Evolutionary conservation across 768 basidiomycete genomes (phyloP).

Genomic region (Xerocomellus amylosporus): DNA sequence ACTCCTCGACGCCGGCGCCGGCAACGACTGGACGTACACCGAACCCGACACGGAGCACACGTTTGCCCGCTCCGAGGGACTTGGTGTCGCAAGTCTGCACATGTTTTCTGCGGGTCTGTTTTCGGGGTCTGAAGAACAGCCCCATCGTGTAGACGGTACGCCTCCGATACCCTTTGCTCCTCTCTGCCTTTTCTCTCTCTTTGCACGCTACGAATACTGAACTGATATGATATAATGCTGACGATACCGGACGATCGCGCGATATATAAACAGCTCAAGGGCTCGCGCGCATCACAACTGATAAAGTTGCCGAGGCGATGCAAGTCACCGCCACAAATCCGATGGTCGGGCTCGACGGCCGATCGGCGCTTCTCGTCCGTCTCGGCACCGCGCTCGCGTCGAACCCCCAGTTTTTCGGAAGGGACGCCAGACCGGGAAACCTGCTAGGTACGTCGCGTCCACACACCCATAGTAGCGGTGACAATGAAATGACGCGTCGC

Average conservation of each 20-base stretch:
- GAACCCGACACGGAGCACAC: slow-evolving; percentile 53
- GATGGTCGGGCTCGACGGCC: slow-evolving; percentile 88
- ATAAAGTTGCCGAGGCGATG: slow-evolving; percentile 63
- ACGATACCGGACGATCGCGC: not conserved
- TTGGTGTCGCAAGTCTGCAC: slow-evolving; percentile 85
- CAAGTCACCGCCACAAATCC: slow-evolving; percentile 79
- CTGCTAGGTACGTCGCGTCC: slow-evolving; percentile 54
- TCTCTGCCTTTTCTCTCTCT: not conserved
- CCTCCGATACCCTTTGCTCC: not conserved
- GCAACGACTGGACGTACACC: slow-evolving; percentile 73
- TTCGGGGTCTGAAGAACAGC: slow-evolving; percentile 55
- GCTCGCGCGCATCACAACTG: slow-evolving; percentile 58
- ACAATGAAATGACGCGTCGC: not conserved
- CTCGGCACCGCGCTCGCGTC: slow-evolving; percentile 68
- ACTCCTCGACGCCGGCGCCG: slow-evolving; percentile 92
- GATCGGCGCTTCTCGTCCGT: slow-evolving; percentile 70
- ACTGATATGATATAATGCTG: slow-evolving; percentile 9
- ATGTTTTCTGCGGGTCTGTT: slow-evolving; percentile 89
- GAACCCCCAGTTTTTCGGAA: slow-evolving; percentile 69
- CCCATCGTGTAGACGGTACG: slow-evolving; percentile 76
- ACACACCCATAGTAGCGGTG: too few species aligned
- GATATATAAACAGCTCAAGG: slow-evolving; percentile 56
- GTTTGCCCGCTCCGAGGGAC: slow-evolving; percentile 72
- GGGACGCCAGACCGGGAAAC: slow-evolving; percentile 74
- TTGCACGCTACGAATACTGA: not conserved